phyloP scores from a whole-genome alignment of 1,139 yeast species.

The Protomyces arabidopsidicola region DNA sequence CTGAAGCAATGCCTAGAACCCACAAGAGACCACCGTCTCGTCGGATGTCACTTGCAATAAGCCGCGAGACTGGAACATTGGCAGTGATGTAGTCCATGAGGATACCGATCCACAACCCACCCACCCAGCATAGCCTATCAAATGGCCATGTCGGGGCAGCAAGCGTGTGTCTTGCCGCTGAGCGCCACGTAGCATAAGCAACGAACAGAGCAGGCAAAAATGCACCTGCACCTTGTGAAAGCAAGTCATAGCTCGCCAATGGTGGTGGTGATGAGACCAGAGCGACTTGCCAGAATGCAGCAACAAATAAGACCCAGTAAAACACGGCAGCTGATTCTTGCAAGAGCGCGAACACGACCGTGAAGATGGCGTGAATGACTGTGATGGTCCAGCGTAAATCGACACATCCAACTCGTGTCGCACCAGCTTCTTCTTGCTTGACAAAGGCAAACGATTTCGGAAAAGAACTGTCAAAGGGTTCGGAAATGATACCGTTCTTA shows the following conservation, averaged over 20 bases:
- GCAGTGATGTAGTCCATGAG: slow-evolving; percentile 85
- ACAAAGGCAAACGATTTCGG: slow-evolving; percentile 68
- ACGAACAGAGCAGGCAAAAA: slow-evolving; percentile 71
- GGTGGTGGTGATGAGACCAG: slow-evolving; percentile 81
- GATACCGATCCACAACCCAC: slow-evolving; percentile 78
- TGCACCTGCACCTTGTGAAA: slow-evolving; percentile 69
- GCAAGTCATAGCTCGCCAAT: slow-evolving; percentile 46
- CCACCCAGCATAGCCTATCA: slow-evolving; percentile 66
- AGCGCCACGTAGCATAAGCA: slow-evolving; percentile 55
- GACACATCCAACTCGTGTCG: slow-evolving; percentile 42
- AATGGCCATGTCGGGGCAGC: slow-evolving; percentile 36
- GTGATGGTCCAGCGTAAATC: slow-evolving; percentile 64
- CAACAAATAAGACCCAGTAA: slow-evolving; percentile 57
- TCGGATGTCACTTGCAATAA: slow-evolving; percentile 64
- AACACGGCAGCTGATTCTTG: slow-evolving; percentile 50
- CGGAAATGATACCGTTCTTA: slow-evolving; percentile 51
- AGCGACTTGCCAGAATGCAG: slow-evolving; percentile 84
- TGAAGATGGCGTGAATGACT: slow-evolving; percentile 52
- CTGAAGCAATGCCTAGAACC: slow-evolving; percentile 49
- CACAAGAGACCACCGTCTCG: slow-evolving; percentile 56
- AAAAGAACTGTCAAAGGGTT: slow-evolving; percentile 64
- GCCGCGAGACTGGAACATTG: slow-evolving; percentile 77
- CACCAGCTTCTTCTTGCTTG: slow-evolving; percentile 1
- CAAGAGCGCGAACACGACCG: slow-evolving; percentile 55
- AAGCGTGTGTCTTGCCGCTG: slow-evolving; percentile 21